phyloP scores from a whole-genome alignment of 805 yeast species.

The Ogataea nonfermentans region DNA sequence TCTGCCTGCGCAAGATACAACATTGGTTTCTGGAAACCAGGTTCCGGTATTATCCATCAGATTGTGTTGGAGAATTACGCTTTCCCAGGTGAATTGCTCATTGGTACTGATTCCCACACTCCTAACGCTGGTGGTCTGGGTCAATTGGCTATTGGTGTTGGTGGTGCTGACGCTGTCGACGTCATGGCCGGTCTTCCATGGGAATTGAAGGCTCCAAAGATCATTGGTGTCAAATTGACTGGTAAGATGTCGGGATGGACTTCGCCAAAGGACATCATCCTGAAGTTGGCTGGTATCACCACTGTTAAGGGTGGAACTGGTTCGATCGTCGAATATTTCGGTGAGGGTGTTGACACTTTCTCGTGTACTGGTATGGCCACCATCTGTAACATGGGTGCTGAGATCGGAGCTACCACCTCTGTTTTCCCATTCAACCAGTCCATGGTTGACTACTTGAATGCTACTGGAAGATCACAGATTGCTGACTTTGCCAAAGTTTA shows the following conservation, averaged over 20 bases:
- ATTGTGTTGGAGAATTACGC: conserved; percentile 95
- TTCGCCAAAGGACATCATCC: conserved; percentile 94
- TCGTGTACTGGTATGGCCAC: conserved; percentile 99
- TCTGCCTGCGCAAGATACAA: conserved; percentile 93
- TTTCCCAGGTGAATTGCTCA: conserved; percentile 95
- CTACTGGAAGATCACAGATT: conserved; percentile 81
- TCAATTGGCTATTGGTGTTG: conserved; percentile 98
- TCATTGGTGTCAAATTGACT: conserved; percentile 90
- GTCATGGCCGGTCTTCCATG: conserved; percentile 92
- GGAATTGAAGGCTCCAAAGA: conserved; percentile 97
- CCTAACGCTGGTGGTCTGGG: conserved; percentile 99
- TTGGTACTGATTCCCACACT: conserved; percentile 98
- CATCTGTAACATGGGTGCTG: conserved; percentile 99
- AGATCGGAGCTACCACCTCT: conserved; percentile 98
- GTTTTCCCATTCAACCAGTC: conserved; percentile 81
- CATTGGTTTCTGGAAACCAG: conserved; percentile 99
- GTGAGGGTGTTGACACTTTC: conserved; percentile 89
- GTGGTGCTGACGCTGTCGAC: conserved; percentile 99
- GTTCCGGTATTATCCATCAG: conserved; percentile 98
- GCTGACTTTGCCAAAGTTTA: conserved; percentile 65
- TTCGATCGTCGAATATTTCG: conserved; percentile 92
- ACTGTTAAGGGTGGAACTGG: conserved; percentile 99
- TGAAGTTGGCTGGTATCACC: conserved; percentile 87
- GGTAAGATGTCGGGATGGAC: conserved; percentile 95
- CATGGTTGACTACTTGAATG: conserved; percentile 58